Evolutionary conservation across 2,329 filamentous ascomycete species (phyloP).

Genomic region (Leptographium procerum): DNA sequence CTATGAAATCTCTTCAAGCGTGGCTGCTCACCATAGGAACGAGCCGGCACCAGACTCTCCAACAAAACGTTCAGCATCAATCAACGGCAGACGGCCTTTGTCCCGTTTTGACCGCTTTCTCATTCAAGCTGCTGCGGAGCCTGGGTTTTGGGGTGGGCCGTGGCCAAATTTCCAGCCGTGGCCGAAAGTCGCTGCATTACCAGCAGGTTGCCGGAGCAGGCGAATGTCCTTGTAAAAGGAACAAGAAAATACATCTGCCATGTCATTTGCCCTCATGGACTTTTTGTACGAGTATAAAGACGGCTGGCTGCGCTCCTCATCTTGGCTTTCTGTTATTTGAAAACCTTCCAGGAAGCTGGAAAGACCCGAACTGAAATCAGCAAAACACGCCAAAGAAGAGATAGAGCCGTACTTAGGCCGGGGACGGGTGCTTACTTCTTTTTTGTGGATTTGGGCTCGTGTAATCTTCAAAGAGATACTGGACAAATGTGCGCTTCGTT

Average conservation of each 20-base stretch:
- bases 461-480: background rate
- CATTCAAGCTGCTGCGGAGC: background rate
- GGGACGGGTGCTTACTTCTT: background rate
- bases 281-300: background rate
- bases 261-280: background rate
- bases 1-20: background rate
- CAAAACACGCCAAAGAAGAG: no score
- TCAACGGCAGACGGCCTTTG: background rate
- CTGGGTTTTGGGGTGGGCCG: background rate
- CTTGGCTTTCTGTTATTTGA: background rate
- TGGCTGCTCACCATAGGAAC: background rate
- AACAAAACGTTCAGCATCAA: background rate
- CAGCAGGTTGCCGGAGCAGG: background rate
- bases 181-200: background rate
- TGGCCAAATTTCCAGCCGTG: background rate
- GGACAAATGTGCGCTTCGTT: background rate
- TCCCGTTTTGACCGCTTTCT: conserved; percentile 3
- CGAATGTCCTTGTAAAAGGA: background rate
- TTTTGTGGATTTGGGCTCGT: background rate
- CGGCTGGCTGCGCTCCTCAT: background rate
- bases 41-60: background rate
- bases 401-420: background rate
- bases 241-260: no score
- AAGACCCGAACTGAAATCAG: no score
- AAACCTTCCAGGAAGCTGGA: background rate